Evolutionary conservation across 2,329 filamentous ascomycete species (phyloP).

Genomic region (Leptographium wingfieldii): DNA sequence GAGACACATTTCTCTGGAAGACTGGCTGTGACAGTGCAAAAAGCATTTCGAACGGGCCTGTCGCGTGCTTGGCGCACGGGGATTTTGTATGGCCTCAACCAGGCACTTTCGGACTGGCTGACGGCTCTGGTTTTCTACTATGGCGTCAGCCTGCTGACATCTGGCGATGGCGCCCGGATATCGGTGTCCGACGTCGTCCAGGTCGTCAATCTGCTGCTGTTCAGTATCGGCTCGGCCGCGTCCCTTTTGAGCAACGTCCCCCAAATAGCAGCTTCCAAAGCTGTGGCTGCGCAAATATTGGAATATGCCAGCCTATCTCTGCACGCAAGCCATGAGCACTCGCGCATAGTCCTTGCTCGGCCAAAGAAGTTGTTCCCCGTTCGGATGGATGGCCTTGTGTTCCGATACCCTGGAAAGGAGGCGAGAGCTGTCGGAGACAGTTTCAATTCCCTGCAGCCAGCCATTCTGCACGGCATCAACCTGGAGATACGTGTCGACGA

Average conservation of each 20-base stretch:
- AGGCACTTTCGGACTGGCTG: constrained; percentile 58
- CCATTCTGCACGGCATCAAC: constrained; percentile 52
- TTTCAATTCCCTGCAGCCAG: not conserved
- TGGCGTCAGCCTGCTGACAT: constrained; percentile 51
- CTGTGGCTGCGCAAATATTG: constrained; percentile 61
- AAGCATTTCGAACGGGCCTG: constrained; percentile 48
- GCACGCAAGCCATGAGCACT: constrained; percentile 42
- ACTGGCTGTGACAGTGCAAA: constrained; percentile 37
- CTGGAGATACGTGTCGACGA: constrained; percentile 50
- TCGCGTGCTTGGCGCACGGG: constrained; percentile 56
- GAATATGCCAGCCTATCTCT: constrained; percentile 50
- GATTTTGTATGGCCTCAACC: constrained; percentile 63
- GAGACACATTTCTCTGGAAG: constrained; percentile 59
- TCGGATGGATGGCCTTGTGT: constrained; percentile 47
- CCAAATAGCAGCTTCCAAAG: constrained; percentile 62
- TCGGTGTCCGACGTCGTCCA: constrained; percentile 49
- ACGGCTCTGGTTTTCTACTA: constrained; percentile 78
- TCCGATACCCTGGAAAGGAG: constrained; percentile 50
- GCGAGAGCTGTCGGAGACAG: not conserved
- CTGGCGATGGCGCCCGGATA: not conserved
- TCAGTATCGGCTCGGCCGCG: constrained; percentile 63
- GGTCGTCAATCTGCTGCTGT: constrained; percentile 72
- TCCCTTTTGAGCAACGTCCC: constrained; percentile 63
- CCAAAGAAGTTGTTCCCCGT: constrained; percentile 28
- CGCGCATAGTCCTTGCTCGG: constrained; percentile 9